Percentiles rank a stretch among this genome's conserved stretches.
These are phyloP conservation scores for Noccaea caerulescens DNA, from an alignment of 345 rosid genomes.

Conservation along the genomic window DNA sequence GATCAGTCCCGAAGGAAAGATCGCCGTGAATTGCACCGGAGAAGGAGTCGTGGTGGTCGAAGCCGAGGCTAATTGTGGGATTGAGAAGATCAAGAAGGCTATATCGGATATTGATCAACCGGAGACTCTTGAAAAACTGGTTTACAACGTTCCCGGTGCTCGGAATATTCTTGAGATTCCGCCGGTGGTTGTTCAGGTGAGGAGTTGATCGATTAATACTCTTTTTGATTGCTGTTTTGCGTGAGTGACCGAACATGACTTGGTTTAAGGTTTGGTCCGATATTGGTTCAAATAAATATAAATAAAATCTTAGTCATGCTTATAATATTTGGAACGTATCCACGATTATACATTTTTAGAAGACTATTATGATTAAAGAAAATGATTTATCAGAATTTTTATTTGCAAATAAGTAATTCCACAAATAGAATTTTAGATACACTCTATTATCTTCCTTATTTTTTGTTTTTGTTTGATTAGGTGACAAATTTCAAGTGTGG, in stretches of 20 bases:
- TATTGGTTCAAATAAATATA: slow-evolving; percentile 18
- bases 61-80: slow-evolving; percentile 67
- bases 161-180: slow-evolving; percentile 83
- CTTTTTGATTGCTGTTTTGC: slow-evolving; percentile 26
- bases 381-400: too few species aligned
- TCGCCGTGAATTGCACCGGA: slow-evolving; percentile 71
- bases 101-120: slow-evolving; percentile 71
- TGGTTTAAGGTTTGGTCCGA: slow-evolving; percentile 31
- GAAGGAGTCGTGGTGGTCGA: slow-evolving; percentile 90
- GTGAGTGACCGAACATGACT: slow-evolving; percentile 33
- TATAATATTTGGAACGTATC: background rate
- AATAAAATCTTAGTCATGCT: background rate
- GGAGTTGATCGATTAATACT: slow-evolving; percentile 9
- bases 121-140: slow-evolving; percentile 71
- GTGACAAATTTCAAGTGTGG: slow-evolving; percentile 86
- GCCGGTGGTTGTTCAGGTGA: slow-evolving; percentile 74
- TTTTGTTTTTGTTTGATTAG: slow-evolving; percentile 42
- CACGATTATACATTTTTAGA: background rate
- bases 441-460: background rate
- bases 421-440: background rate
- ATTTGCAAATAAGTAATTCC: too few species aligned
- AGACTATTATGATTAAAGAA: background rate
- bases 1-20: slow-evolving; percentile 76
- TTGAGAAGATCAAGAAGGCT: slow-evolving; percentile 58
- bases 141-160: slow-evolving; percentile 71